These are phyloP conservation scores for Periconia sp. DNA, from an alignment of 2,329 filamentous ascomycete genomes.

Conservation along the genomic window DNA sequence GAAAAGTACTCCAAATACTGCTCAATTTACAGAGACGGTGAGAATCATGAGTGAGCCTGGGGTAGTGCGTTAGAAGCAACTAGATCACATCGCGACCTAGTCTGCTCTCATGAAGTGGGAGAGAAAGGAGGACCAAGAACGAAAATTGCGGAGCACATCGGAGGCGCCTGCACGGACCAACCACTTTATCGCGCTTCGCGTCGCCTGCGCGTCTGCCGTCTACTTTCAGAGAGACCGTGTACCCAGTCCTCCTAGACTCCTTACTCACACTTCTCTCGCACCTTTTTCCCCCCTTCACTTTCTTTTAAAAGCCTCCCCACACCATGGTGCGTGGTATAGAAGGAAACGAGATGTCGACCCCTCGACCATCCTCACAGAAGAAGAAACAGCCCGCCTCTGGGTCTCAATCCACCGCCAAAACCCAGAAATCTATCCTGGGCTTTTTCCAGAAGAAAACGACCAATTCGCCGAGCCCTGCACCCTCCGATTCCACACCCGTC, in stretches of 20 bases:
- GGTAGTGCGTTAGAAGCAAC: too few relatives aligned
- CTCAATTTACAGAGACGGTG: too few relatives aligned
- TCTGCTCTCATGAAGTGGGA: too few relatives aligned
- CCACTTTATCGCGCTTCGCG: neutral
- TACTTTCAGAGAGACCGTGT: slow-evolving; percentile 7
- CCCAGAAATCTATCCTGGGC: slow-evolving; percentile 72
- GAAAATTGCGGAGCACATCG: neutral
- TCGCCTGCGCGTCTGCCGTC: neutral
- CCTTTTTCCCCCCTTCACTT: neutral
- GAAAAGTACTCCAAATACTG: too few relatives aligned
- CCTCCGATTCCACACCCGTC: slow-evolving; percentile 27
- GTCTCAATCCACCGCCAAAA: slow-evolving; percentile 55
- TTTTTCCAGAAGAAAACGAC: slow-evolving; percentile 71
- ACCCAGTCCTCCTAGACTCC: neutral
- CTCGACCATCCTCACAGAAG: slow-evolving; percentile 45
- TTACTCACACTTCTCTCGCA: neutral
- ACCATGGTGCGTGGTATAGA: slow-evolving; percentile 50
- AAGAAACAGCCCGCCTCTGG: slow-evolving; percentile 50
- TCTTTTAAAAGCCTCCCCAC: neutral
- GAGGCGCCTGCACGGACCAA: neutral
- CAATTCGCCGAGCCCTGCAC: slow-evolving; percentile 48
- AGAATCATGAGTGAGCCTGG: too few relatives aligned
- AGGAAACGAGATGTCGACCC: slow-evolving; percentile 51
- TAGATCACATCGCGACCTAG: too few relatives aligned
- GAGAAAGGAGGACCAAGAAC: neutral